phyloP scores from a whole-genome alignment of 2,329 filamentous ascomycete genomes.

The Aspergillaceae sp. region DNA sequence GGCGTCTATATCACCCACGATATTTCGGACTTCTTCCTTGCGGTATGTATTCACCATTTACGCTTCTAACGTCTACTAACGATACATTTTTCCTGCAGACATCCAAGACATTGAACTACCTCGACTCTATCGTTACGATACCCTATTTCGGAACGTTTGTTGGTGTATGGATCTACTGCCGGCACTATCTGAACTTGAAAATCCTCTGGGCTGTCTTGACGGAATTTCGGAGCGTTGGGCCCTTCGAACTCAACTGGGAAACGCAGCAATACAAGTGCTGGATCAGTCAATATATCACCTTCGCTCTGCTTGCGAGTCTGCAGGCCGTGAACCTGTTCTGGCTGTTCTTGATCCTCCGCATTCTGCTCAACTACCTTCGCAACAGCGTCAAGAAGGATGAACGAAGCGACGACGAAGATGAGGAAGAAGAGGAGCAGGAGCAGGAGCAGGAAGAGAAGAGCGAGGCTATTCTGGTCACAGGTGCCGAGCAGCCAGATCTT shows the following conservation, averaged over 20 bases:
- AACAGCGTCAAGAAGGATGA: constrained; percentile 34
- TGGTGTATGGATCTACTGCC: constrained; percentile 76
- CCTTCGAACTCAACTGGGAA: constrained; percentile 42
- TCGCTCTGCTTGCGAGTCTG: constrained; percentile 35
- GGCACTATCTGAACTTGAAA: constrained; percentile 57
- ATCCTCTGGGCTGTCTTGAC: constrained; percentile 41
- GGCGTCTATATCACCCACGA: constrained; percentile 93
- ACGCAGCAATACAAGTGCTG: constrained; percentile 42
- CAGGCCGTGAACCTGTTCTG: constrained; percentile 42
- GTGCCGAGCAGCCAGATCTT: constrained; percentile 8
- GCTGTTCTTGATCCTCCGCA: constrained; percentile 38
- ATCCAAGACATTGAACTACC: constrained; percentile 85
- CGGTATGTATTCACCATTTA: constrained; percentile 43
- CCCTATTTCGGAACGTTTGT: constrained; percentile 83
- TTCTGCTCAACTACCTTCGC: constrained; percentile 36
- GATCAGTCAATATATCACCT: constrained; percentile 41
- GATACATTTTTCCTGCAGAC: constrained; percentile 45
- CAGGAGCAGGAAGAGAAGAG: constrained; percentile 5
- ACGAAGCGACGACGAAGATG: constrained; percentile 38
- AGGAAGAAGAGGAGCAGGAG: constrained; percentile 30
- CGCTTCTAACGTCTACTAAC: neutral
- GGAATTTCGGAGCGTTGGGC: constrained; percentile 40
- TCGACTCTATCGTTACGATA: constrained; percentile 67
- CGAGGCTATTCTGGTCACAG: constrained; percentile 20
- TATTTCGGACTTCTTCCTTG: constrained; percentile 90